Base-by-base conservation (phyloP, 768 basidiomycete genomes). In the Boletus rubropictus region DNA sequence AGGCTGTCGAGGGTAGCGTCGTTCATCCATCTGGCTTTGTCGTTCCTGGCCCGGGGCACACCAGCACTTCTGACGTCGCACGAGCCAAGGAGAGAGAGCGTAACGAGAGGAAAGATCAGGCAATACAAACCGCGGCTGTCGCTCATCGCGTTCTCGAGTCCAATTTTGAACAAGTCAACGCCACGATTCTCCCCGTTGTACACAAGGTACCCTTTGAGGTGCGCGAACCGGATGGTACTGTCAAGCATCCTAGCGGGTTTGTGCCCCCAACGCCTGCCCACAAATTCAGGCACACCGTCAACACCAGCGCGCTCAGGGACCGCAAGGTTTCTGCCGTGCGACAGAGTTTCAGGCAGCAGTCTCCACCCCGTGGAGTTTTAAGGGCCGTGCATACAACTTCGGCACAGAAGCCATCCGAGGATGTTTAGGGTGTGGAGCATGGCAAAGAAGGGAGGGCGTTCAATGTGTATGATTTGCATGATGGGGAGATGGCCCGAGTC, bases 151-250 rank as follows among this genome's bases (percentile, higher is more conserved):
- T 69, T 20, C 57, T 59, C 32, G 63, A 69, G 44, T 64, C 62
- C 17, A 51, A 64, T 24, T 50, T 62, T 42, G 58, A 63, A 22
- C 25, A 56, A 17, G 54, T 67, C 37, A 25, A 56, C 2, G 60
- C 63, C 2, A 64, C 54, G 7, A 62, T 59, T 1, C 52, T 60
- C 6, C 55, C 58, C 9, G 44, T 53, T 15, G 39, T 32, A 5
- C 66, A 68, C 51, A 75, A 75, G 58, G 63, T 75, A 6, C 74
- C 74, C 1, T 71, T 70, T 20, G 74, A 75, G 53, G 62, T 73
- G 0, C 53, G 60, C 27, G 60, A 64, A 21, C 47, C 44, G 4
- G 72, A 75, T 41, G 74, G 74, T 20, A 67, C 54, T 1, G 55
- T 72, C 33, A 60, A 60, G 31, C 72, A 73, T 40, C 65, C 73